Base-by-base conservation (phyloP, 1,139 yeast genomes). In the Ogataea hybrid region DNA sequence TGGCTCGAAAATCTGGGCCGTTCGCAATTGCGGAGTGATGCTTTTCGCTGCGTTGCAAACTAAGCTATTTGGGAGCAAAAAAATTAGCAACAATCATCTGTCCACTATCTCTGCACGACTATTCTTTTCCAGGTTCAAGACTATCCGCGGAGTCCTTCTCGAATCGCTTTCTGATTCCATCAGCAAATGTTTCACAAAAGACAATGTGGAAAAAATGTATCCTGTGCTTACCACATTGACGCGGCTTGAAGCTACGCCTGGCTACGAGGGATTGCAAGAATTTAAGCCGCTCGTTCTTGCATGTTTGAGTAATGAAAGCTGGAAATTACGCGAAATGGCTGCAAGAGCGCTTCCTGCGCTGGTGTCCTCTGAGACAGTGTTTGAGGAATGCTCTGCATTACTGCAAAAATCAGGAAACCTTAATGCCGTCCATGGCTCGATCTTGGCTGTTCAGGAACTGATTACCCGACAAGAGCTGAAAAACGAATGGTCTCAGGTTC, bases 21-120 rank as follows among this genome's bases (percentile, higher is more conserved):
- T 92, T 25, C 71, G 96, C 54, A 92, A 92, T 61, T 87, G 97
- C 62, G 88, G 96, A 0, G 84, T 90, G 22, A 92, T 92, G 97
- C 70, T 92, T 31, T 92, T 89, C 59, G 83, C 95, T 1, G 80
- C 95, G 0, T 62, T 90, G 33, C 92, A 86, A 56, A 81, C 81
- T 47, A 73, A 94, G 48, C 58, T 92, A 4, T 89, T 90, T 63
- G 95, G 95, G 3, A 76, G 79, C 11, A 71, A 71, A 28, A 67
- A 67, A 37, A 56, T 64, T 39, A 68, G 66, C 3, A 69, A 70
- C 32, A 35, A 50, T 11, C 44, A 47, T 8, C 34, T 54, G n/a
- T 52, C 67, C 2, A 55, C 59, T 21, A 62, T 77, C 41, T 73
- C 85, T 27, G 84, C 88, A 0, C 67, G 80, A 37, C 64, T 83